phyloP scores from a whole-genome alignment of 2,329 filamentous ascomycete genomes.

The Phyllosticta citrichinensis region DNA sequence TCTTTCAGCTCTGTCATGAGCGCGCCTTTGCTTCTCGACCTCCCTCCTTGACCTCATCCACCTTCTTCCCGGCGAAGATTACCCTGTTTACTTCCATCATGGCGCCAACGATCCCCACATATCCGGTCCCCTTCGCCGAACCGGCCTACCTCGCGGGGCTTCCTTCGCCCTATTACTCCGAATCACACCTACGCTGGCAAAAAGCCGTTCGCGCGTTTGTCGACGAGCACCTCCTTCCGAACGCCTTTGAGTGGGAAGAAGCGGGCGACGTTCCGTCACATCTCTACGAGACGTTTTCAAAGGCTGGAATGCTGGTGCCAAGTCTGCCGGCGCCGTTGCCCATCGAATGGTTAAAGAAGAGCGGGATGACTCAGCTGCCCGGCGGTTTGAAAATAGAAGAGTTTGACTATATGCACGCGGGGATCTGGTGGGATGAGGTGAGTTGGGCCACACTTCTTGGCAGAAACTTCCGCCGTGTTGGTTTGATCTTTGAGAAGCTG shows the following conservation, averaged over 20 bases:
- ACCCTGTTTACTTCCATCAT: not conserved
- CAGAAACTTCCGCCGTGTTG: not conserved
- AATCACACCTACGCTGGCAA: conserved; percentile 57
- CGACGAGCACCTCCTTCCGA: conserved; percentile 49
- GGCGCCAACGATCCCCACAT: conserved; percentile 4
- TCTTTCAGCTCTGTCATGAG: not conserved
- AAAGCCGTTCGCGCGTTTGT: conserved; percentile 58
- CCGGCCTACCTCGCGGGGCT: conserved; percentile 61
- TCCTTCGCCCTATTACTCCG: conserved; percentile 61
- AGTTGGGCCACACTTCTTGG: not conserved
- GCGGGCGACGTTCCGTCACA: conserved; percentile 52
- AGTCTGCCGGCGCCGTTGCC: conserved; percentile 60
- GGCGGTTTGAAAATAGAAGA: conserved; percentile 60
- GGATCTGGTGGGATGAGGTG: conserved; percentile 61
- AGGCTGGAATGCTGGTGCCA: conserved; percentile 60
- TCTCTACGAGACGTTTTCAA: conserved; percentile 55
- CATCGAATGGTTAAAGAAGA: conserved; percentile 53
- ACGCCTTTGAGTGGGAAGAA: conserved; percentile 62
- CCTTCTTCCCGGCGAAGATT: not conserved
- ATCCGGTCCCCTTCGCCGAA: conserved; percentile 56
- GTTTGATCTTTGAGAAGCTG: not conserved
- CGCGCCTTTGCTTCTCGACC: not conserved
- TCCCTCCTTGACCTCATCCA: not conserved
- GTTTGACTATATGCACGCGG: conserved; percentile 60
- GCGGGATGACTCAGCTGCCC: conserved; percentile 57